A percentile compares a stretch with the other conserved stretches of the same genome.
phyloP scores from a whole-genome alignment of 148 eudicot genomes.

The Chenopodium album region DNA sequence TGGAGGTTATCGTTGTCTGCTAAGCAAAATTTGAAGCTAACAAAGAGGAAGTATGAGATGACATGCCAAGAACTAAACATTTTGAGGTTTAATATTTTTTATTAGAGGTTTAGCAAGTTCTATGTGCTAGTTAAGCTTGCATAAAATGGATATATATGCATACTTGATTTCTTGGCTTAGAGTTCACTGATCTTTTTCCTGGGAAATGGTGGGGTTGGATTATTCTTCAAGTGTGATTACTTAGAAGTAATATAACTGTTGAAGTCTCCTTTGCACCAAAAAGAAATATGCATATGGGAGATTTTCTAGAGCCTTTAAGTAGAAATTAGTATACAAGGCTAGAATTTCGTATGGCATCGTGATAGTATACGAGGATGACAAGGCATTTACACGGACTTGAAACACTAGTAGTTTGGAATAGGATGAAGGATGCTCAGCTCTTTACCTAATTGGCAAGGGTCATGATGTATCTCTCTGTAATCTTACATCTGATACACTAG shows the following conservation, averaged over 20 bases:
- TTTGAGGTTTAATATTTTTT: background rate
- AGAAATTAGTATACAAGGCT: background rate
- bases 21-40: constrained; percentile 21
- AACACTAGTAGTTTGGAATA: background rate
- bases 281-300: background rate
- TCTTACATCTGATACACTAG: background rate
- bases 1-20: constrained; percentile 64
- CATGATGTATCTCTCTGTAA: background rate
- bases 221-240: constrained; percentile 30
- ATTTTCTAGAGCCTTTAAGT: background rate
- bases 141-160: background rate
- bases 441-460: background rate
- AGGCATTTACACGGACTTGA: background rate
- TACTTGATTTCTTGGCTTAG: constrained; percentile 27
- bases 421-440: background rate
- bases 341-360: background rate
- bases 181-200: constrained; percentile 21
- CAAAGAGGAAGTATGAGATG: constrained; percentile 26
- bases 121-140: constrained; percentile 10
- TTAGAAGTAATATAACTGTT: constrained; percentile 29
- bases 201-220: constrained; percentile 32
- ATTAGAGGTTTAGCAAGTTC: background rate
- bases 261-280: constrained; percentile 27
- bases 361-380: background rate
- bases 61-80: constrained; percentile 13